Base-by-base conservation (phyloP, 306 rosid genomes). In the Pterocarpus macrocarpus region DNA sequence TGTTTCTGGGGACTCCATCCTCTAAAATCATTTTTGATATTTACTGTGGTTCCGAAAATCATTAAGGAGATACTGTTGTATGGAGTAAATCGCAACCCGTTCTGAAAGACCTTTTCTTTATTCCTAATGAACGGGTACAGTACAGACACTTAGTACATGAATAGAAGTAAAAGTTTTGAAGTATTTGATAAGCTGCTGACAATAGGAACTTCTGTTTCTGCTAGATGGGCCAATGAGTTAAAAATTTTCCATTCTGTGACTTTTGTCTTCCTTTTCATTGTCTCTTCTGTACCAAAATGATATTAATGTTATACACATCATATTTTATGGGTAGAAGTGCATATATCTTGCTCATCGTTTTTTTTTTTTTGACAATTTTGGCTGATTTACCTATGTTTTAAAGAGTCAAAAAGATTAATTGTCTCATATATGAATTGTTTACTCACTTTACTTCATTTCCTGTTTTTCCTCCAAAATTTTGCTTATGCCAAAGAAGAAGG, bases 401-500 rank as follows among this genome's bases (percentile, higher is more conserved):
- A 44, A 44, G 8, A 5, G 10, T 5, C 8, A 5, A 44, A 8
- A 44, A 44, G 49, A 44, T 44, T 44, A 44, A 8, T 2, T 44
- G 49, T 44, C 49, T 58, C 43, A 2, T 50, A 2, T 39, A 16
- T 49, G 38, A 38, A 65, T 33, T 15, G 41, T 62, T 30, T 47
- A 28, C 65, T 56, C 15, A 17, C 53, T 47, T 64, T 3, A 47
- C 64, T 11, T 75, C 47, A 57, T 56, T 75, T 67, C 53, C 79
- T 61, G 33, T 30, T 28, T 66, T 74, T 2, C 7, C 2, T 55
- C 47, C 36, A 52, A 15, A 5, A 63, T 55, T 49, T 79, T 69
- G 10, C 52, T 80, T 4, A 55, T 85, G 77, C 28, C 75, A 53
- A 13, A 69, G 93, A 72, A 73, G 91, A 88, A 64, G 78, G 66